A percentile compares a stretch with the other conserved stretches of the same genome.
Evolutionary conservation across 2,329 filamentous ascomycete genomes (phyloP).

Genomic region (Sporothrix pseudoabietina): DNA sequence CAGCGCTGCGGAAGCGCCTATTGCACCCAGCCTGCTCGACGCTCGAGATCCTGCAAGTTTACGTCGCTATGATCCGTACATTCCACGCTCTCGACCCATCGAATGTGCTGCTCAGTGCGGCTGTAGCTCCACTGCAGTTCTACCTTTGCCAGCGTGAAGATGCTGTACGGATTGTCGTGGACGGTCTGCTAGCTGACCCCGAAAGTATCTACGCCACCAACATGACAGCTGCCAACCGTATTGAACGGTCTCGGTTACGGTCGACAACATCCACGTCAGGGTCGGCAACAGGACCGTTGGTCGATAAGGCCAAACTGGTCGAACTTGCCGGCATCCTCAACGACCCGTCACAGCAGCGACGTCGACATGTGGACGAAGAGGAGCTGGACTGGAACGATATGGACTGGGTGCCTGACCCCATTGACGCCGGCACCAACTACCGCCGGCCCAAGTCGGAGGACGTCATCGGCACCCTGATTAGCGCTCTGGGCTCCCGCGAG

Average conservation of each 20-base stretch:
- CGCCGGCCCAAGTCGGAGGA: conserved; percentile 86
- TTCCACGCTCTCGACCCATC: conserved; percentile 76
- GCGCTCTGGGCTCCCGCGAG: conserved; percentile 84
- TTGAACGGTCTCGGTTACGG: conserved; percentile 13
- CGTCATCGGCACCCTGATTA: conserved; percentile 84
- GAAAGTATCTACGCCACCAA: conserved; percentile 43
- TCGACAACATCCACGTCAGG: background rate
- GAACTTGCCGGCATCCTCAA: conserved; percentile 70
- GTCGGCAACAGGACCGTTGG: background rate
- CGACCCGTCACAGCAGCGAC: conserved; percentile 58
- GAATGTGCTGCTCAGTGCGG: conserved; percentile 73
- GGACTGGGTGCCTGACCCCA: conserved; percentile 88
- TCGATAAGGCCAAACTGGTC: conserved; percentile 53
- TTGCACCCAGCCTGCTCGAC: conserved; percentile 77
- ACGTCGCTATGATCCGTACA: conserved; percentile 76
- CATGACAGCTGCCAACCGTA: conserved; percentile 23
- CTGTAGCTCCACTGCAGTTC: conserved; percentile 71
- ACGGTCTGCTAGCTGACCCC: conserved; percentile 67
- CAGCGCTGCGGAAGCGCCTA: conserved; percentile 65
- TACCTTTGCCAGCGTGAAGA: conserved; percentile 76
- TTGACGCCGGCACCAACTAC: conserved; percentile 91
- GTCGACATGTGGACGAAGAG: conserved; percentile 60
- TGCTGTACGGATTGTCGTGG: conserved; percentile 75
- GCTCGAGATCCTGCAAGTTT: conserved; percentile 72
- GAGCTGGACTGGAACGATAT: conserved; percentile 90